phyloP scores from a whole-genome alignment of 2,329 filamentous ascomycete genomes.

The Epichloe sp. region DNA sequence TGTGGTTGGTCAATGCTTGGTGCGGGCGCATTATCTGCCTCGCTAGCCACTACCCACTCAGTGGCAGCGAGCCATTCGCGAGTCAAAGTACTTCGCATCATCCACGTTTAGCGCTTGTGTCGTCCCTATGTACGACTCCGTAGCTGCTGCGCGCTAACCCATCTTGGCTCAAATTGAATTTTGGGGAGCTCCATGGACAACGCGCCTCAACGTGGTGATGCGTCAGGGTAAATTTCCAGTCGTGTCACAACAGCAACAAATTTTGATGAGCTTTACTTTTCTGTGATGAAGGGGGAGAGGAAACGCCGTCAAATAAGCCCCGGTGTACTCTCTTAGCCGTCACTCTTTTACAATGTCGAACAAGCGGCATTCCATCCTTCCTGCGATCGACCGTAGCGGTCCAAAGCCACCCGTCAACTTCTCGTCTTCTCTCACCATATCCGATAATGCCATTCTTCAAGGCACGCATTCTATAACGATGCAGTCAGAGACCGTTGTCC shows the following conservation, averaged over 20 bases:
- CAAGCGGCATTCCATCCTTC: constrained; percentile 45
- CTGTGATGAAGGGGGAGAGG: no score
- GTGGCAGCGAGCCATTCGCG: rapidly evolving
- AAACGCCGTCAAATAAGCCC: no score
- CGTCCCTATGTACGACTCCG: background rate
- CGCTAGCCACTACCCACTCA: constrained; percentile 18
- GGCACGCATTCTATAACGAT: constrained; percentile 72
- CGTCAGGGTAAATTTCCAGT: no score
- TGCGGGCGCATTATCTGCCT: constrained; percentile 15
- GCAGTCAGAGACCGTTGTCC: constrained; percentile 66
- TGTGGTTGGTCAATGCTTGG: constrained; percentile 29
- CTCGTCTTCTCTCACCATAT: constrained; percentile 45
- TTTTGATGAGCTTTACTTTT: no score
- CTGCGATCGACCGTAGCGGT: constrained; percentile 36
- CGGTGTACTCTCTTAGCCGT: no score
- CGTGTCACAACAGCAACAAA: no score
- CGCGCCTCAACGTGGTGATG: background rate
- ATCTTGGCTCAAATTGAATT: background rate
- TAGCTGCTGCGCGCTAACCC: background rate
- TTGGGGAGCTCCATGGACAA: background rate
- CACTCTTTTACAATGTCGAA: constrained; percentile 20
- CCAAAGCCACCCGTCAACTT: constrained; percentile 50
- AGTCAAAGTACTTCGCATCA: background rate
- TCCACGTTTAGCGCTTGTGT: background rate
- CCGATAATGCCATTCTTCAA: constrained; percentile 47